Evolutionary conservation across 202 grass and related monocot genomes (phyloP), one percentile per base, ranked within the genome.

Genomic region (Carex arenaria): DNA sequence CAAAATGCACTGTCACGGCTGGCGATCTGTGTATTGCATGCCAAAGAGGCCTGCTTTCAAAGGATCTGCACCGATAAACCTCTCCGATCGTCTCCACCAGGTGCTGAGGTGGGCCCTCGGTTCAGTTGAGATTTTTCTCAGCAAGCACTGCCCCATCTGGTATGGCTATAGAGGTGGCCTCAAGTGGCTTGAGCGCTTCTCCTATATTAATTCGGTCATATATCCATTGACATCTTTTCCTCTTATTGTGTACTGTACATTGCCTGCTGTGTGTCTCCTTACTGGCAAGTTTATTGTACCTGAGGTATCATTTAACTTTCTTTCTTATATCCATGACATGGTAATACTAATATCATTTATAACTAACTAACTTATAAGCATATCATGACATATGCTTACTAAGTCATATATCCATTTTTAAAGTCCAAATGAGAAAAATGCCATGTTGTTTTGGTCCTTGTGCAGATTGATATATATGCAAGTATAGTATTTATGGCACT

Each of bases 1-100:
- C 75, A 92, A 89, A 75, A 92, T 92, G 90, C 89, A 90, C 40
- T 90, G 88, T 72, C 88, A 90, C 45, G 88, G 88, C 30, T 90
- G 88, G 88, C 79, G 85, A 80, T 90, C 88, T 59, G 88, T 90
- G 61, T 90, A 90, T 72, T 90, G 88, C 89, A 91, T 91, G 84
- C 87, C 84, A 18, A 87, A 82, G 61, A 70, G 84, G 66, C 84
- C 90, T 60, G 90, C 90, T 85, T 91, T 92, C 67, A 92, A 87
- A 61, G 87, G 87, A 67, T 82, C 38, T 19, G 68, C 79, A 65
- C 85, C 79, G 1, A 74, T 82, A 60, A 82, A 82, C 67, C 87
- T 92, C 69, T 82, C 87, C 0, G 87, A 92, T 32, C 90, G 84
- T 79, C 83, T 92, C 26, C 82, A 89, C 70, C 90, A 92, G 74